A percentile compares a stretch with the other conserved stretches of the same genome.
These are phyloP conservation scores for Oidium heveae DNA, from an alignment of 2,329 filamentous ascomycete species.

Conservation along the genomic window DNA sequence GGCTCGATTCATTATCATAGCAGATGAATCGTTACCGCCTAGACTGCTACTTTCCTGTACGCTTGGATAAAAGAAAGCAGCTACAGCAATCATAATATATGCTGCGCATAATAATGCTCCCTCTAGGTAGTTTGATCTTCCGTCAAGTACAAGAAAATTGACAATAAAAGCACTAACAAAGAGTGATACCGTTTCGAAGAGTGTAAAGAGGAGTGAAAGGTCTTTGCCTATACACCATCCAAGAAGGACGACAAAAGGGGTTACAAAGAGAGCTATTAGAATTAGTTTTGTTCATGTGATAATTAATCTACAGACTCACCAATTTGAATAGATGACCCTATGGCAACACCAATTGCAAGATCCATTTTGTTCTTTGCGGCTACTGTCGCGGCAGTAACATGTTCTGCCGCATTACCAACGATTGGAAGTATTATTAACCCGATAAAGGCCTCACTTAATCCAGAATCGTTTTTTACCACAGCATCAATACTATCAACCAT, in stretches of 20 bases:
- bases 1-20: too few relatives aligned
- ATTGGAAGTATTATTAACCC: constrained; percentile 49
- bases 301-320: constrained; percentile 13
- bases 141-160: constrained; percentile 69
- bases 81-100: constrained; percentile 41
- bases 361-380: constrained; percentile 58
- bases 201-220: constrained; percentile 66
- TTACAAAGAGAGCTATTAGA: constrained; percentile 32
- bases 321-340: constrained; percentile 49
- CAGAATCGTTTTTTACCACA: constrained; percentile 27
- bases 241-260: constrained; percentile 42
- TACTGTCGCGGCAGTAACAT: constrained; percentile 45
- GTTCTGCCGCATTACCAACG: constrained; percentile 49
- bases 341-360: constrained; percentile 44
- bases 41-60: constrained; percentile 20
- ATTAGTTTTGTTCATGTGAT: constrained; percentile 1
- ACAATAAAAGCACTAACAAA: constrained; percentile 69
- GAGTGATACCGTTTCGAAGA: constrained; percentile 70
- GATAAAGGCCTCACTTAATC: constrained; percentile 39
- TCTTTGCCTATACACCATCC: constrained; percentile 43
- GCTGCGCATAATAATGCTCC: constrained; percentile 42
- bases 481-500: constrained; percentile 42
- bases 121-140: constrained; percentile 68
- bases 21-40: too few relatives aligned
- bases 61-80: constrained; percentile 40